Base-by-base conservation (phyloP, 805 yeast genomes). In the Candida ipomoeae region DNA sequence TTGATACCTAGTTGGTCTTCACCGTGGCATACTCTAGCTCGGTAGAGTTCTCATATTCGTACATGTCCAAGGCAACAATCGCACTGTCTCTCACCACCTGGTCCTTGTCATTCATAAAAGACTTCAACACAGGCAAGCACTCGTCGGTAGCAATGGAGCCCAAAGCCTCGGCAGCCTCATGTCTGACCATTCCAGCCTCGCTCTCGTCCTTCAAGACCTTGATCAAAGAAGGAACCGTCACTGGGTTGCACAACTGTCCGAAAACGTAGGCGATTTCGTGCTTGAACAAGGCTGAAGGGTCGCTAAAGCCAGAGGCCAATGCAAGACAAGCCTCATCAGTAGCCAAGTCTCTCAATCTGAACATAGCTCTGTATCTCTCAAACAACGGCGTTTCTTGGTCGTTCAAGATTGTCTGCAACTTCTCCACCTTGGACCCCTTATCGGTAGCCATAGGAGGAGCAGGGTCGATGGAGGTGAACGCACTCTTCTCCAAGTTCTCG, bases 131-230 rank as follows among this genome's bases (percentile, higher is more conserved):
- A 14, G 97, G 97, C 57, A 92, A 77, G 36, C 92, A 96, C 52
- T 92, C 97, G 62, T 89, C 96, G 8, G 97, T 89, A 26, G 97
- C 98, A 66, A 94, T 94, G 29, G 96, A 82, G 26, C 99, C 99
- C 61, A 95, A 78, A 23, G 99, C 99, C 73, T 94, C 99, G 23
- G 98, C 99, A 51, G 98, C 99, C 74, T 94, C 99, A 67, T 94
- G 99, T 73, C 99, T 86, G 33, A 95, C 99, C 99, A 94, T 94
- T 56, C 95, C 96, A 48, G 96, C 98, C 74, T 94, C 97, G 14
- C 70, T 64, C 52, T 77, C 80, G 67, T 88, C 82, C 59, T 83
- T 83, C 60, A 95, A 79, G 3, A 94, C 89, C 70, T 88, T 84
- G 51, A 89, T 79, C 55, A 95, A 80, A 18, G 92, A 77, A 37